A percentile compares a stretch with the other conserved stretches of the same genome.
phyloP scores from a whole-genome alignment of 1,284 basidiomycete species.

The Sanghuangporus baumii region DNA sequence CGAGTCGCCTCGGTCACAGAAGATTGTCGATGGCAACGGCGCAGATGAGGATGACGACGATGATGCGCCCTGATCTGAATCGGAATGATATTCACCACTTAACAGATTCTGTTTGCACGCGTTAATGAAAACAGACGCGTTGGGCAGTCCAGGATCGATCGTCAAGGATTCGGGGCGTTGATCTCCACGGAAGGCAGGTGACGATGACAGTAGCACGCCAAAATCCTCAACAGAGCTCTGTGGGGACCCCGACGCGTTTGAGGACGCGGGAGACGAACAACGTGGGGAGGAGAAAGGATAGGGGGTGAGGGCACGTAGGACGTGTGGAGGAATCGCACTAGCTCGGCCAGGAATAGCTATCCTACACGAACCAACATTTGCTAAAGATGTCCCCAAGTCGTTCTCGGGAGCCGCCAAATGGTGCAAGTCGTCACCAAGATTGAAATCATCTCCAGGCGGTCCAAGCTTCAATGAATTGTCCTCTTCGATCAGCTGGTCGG shows the following conservation, averaged over 20 bases:
- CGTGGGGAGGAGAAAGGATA: neutral
- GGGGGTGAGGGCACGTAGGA: neutral
- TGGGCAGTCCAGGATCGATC: conserved; percentile 9
- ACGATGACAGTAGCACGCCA: conserved; percentile 5
- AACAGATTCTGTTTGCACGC: neutral
- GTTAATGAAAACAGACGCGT: neutral
- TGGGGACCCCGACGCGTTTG: conserved; percentile 5
- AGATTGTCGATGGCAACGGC: neutral
- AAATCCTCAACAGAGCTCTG: conserved; percentile 12
- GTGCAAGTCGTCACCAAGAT: neutral
- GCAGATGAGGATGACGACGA: neutral
- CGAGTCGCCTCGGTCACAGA: neutral
- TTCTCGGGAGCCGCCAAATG: neutral
- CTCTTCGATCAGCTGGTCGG: neutral
- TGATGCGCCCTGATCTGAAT: neutral
- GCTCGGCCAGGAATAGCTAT: neutral
- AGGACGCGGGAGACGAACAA: neutral
- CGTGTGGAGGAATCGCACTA: conserved; percentile 11
- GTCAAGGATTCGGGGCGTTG: conserved; percentile 11
- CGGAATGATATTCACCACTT: neutral
- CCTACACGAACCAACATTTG: neutral
- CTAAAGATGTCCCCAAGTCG: neutral
- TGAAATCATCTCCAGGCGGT: neutral
- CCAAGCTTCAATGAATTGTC: neutral
- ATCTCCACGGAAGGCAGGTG: conserved; percentile 5